phyloP scores from a whole-genome alignment of 495 filamentous ascomycete genomes.

The Pyronema omphalodes region DNA sequence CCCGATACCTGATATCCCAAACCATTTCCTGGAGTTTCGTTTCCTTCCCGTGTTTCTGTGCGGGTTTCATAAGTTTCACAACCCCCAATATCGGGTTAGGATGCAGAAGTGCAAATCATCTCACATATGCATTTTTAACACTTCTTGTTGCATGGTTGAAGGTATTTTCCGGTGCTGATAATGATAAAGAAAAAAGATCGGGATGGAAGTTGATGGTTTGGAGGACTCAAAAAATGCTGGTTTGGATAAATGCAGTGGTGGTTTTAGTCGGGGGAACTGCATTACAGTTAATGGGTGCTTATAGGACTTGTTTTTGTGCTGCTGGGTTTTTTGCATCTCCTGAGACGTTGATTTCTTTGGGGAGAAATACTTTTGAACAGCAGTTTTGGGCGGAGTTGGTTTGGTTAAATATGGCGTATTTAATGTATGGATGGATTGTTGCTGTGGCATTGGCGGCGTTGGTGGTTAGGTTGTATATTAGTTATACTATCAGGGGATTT shows the following conservation, averaged over 20 bases:
- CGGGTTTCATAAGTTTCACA: constrained; percentile 19
- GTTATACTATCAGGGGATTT: constrained; percentile 4
- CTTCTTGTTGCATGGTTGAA: constrained; percentile 13
- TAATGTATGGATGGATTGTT: constrained; percentile 15
- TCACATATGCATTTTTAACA: constrained; percentile 16
- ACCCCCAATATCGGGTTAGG: constrained; percentile 21
- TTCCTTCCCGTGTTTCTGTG: constrained; percentile 20
- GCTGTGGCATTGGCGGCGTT: constrained; percentile 11
- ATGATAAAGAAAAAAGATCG: neutral
- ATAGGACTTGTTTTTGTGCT: constrained; percentile 16
- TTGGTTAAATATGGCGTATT: constrained; percentile 16
- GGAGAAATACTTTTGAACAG: constrained; percentile 11
- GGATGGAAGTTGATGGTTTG: neutral
- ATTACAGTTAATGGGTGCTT: constrained; percentile 16
- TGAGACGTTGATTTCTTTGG: constrained; percentile 11
- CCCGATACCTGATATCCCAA: constrained; percentile 11
- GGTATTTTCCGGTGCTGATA: constrained; percentile 8
- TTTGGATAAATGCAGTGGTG: constrained; percentile 12
- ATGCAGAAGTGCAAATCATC: constrained; percentile 19
- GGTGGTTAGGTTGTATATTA: constrained; percentile 12
- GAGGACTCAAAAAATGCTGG: constrained; percentile 5
- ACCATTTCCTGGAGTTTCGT: constrained; percentile 18
- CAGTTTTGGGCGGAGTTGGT: constrained; percentile 16
- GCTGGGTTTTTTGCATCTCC: constrained; percentile 9
- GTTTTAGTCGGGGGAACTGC: constrained; percentile 17